These are phyloP conservation scores for Plasmodium ovale DNA, from an alignment of 169 alveolate species.

Conservation along the genomic window DNA sequence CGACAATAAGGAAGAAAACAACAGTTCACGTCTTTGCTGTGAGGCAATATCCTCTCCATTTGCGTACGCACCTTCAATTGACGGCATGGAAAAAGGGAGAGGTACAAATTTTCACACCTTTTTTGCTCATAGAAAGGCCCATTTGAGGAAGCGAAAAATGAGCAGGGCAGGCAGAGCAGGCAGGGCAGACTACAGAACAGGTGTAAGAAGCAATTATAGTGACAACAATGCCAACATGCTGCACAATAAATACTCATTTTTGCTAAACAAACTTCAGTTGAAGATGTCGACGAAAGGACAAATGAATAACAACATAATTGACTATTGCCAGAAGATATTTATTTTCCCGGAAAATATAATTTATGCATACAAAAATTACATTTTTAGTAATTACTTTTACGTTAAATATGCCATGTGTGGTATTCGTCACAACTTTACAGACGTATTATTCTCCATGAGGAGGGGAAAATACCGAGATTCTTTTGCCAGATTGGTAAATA, in stretches of 20 bases:
- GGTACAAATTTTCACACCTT: background rate
- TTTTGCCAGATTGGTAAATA: background rate
- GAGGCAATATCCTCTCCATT: too few species aligned
- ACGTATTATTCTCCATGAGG: background rate
- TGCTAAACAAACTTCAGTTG: conserved; percentile 16
- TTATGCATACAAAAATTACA: conserved; percentile 36
- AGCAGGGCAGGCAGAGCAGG: background rate
- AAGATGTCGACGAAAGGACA: conserved; percentile 1
- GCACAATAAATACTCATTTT: background rate
- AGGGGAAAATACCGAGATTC: conserved; percentile 13
- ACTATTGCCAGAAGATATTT: conserved; percentile 21
- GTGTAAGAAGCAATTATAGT: too few species aligned
- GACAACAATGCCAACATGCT: background rate
- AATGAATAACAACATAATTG: conserved; percentile 19
- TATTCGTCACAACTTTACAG: background rate
- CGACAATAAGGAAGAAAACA: too few species aligned
- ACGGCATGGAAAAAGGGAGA: too few species aligned
- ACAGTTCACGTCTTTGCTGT: too few species aligned
- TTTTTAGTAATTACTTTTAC: conserved; percentile 46
- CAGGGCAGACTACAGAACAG: too few species aligned
- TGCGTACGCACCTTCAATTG: too few species aligned
- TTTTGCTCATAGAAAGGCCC: background rate
- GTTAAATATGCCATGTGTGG: conserved; percentile 16
- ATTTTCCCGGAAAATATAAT: conserved; percentile 9
- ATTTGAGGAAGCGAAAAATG: background rate